Evolutionary conservation across 257 asterid genomes (phyloP).

Genomic region (Plectranthus barbatus): DNA sequence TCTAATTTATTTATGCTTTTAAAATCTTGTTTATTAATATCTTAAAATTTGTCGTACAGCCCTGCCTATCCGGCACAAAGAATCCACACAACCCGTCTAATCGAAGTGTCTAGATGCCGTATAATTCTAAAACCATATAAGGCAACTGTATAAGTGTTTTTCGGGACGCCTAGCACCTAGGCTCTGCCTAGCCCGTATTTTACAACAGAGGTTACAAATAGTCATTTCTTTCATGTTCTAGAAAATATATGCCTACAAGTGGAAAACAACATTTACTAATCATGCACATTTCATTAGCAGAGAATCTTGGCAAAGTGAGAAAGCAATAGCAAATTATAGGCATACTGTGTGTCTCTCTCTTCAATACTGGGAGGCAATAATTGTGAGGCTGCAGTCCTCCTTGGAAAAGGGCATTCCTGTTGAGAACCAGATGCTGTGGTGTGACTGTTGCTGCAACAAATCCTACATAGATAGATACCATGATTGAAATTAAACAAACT

Average conservation of each 20-base stretch:
- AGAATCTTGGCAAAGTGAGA: background rate
- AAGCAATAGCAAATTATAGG: background rate
- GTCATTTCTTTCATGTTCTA: background rate
- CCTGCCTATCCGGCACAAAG: too few species aligned
- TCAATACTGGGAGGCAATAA: slow-evolving; percentile 88
- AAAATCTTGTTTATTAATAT: too few species aligned
- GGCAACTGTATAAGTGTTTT: too few species aligned
- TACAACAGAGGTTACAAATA: too few species aligned
- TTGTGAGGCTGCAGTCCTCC: slow-evolving; percentile 94
- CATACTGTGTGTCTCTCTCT: slow-evolving; percentile 85
- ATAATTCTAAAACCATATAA: too few species aligned
- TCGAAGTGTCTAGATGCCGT: too few species aligned
- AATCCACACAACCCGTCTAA: too few species aligned
- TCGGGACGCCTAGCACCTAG: too few species aligned
- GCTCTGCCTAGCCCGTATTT: too few species aligned
- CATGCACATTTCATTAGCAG: background rate
- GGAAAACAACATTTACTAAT: background rate
- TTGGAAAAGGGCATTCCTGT: slow-evolving; percentile 84
- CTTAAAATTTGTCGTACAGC: too few species aligned
- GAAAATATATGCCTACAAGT: background rate
- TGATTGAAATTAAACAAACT: background rate
- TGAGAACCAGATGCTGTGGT: slow-evolving; percentile 89
- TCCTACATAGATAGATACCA: slow-evolving; percentile 32
- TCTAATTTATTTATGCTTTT: too few species aligned
- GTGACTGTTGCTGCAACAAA: slow-evolving; percentile 94